A percentile compares a stretch with the other conserved stretches of the same genome.
Conservation (phyloP, 371 early-diverging fungal species). For the Haplosporangium sp. region DNA sequence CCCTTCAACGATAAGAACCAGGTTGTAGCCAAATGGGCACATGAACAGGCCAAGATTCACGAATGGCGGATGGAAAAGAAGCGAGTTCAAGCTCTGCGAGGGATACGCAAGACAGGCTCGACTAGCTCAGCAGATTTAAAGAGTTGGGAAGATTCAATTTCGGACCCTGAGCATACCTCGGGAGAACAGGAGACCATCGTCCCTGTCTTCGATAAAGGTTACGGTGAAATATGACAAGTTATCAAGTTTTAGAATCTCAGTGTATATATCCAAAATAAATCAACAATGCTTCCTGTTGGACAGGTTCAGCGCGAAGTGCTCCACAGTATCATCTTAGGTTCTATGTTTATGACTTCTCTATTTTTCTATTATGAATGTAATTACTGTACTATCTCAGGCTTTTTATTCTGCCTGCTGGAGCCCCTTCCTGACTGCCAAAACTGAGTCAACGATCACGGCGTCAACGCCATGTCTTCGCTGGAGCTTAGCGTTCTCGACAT, state of each 20-base stretch:
- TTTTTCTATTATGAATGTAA: not conserved
- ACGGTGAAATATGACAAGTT: too few relatives aligned
- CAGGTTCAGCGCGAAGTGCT: too few relatives aligned
- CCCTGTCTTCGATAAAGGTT: too few relatives aligned
- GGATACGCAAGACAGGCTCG: too few relatives aligned
- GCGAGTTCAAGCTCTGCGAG: not conserved
- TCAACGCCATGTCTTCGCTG: conserved; percentile 85
- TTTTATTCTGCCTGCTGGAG: conserved; percentile 57
- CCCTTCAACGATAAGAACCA: not conserved
- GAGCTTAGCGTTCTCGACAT: conserved; percentile 75
- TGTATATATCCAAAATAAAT: too few relatives aligned
- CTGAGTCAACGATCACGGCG: conserved; percentile 82
- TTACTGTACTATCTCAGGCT: too few relatives aligned
- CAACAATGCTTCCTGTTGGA: too few relatives aligned
- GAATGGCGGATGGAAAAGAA: conserved; percentile 12
- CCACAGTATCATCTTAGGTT: too few relatives aligned
- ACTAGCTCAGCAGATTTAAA: not conserved
- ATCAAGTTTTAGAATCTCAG: too few relatives aligned
- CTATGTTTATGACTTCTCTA: not conserved
- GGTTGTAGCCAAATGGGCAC: conserved; percentile 17
- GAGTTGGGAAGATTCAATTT: not conserved
- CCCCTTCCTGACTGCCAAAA: conserved; percentile 71
- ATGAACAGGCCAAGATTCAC: conserved; percentile 33
- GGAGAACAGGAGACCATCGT: not conserved
- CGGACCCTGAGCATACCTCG: not conserved